These are phyloP conservation scores for Pseudocercospora pini-densiflorae DNA, from an alignment of 2,329 filamentous ascomycete genomes.

Conservation along the genomic window DNA sequence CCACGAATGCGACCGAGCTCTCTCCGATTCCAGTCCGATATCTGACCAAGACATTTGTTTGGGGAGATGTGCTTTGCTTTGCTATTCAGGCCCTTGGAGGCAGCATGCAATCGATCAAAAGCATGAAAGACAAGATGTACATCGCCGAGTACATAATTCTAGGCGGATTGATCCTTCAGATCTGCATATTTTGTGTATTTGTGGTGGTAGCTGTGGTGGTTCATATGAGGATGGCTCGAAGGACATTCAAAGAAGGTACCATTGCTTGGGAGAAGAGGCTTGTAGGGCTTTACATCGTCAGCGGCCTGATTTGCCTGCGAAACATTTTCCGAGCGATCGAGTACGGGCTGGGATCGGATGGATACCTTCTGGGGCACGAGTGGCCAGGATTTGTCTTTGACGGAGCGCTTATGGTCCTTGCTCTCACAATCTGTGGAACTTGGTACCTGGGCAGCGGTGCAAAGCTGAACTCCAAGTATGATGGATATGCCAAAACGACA, in stretches of 20 bases:
- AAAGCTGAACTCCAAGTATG: too few species aligned
- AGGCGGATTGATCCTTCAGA: slow-evolving; percentile 60
- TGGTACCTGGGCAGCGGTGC: too few species aligned
- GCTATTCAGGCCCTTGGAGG: slow-evolving; percentile 55
- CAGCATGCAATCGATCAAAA: slow-evolving; percentile 42
- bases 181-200: slow-evolving; percentile 63
- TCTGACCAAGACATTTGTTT: slow-evolving; percentile 61
- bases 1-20: slow-evolving; percentile 48
- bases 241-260: background rate
- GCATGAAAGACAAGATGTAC: slow-evolving; percentile 32
- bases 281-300: slow-evolving; percentile 44
- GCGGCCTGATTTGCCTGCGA: slow-evolving; percentile 51
- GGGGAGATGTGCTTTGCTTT: slow-evolving; percentile 59
- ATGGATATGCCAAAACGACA: too few species aligned
- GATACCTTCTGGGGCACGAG: slow-evolving; percentile 50
- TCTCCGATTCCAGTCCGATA: slow-evolving; percentile 49
- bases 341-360: slow-evolving; percentile 50
- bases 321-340: slow-evolving; percentile 55
- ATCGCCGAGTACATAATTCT: slow-evolving; percentile 60
- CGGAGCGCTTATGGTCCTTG: slow-evolving; percentile 43
- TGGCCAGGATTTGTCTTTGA: slow-evolving; percentile 53
- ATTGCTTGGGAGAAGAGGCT: slow-evolving; percentile 44
- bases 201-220: slow-evolving; percentile 55
- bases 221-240: slow-evolving; percentile 48
- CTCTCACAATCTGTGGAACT: too few species aligned